Base-by-base conservation (phyloP, 2,329 filamentous ascomycete genomes). In the Colletotrichum truncatum region DNA sequence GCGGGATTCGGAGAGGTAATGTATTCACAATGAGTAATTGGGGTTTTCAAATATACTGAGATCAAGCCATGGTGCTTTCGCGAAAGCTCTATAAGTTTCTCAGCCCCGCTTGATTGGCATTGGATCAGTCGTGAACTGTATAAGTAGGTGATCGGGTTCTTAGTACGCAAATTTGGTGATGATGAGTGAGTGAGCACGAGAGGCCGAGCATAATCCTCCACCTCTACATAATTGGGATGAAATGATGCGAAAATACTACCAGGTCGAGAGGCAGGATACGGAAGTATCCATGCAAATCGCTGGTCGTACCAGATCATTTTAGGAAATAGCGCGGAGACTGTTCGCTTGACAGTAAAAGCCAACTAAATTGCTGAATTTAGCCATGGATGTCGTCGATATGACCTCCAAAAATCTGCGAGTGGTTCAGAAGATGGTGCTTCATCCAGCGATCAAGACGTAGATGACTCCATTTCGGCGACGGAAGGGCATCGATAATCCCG, bases 401-500 rank as follows among this genome's bases (percentile, higher is more conserved):
- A 26, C 41, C 41, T 23, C 14, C 21, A 12, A 23, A 23, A 14
- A n/a, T 23, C 14, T 26, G 43, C 12, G 43, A 26, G 11, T 43
- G 39, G 14, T 48, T 30, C 30, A 16, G 34, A 53, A 16, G 26
- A n/a, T 49, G 26, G n/a, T 49, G 48, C 48, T 38, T 25, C 28
- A 30, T 28, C 30, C 41, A 57, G 59, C 59, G 41, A 57, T 62
- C 53, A 48, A 62, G 41, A 62, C 52, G 59, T 57, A 32, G 46
- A 21, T 45, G 51, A 41, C 38, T 48, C 59, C 39, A 48, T 56
- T 46, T 34, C 26, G 26, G 59, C 25, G 21, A 34, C n/a, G 23
- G n/a, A 53, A 36, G 51, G 53, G 46, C 59, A 63, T 57, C 59
- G 59, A 63, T 43, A 16, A 51, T 46, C 43, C 34, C 43, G 53